phyloP scores from a whole-genome alignment of 1,139 yeast species.

The Yueomyces sp. region DNA sequence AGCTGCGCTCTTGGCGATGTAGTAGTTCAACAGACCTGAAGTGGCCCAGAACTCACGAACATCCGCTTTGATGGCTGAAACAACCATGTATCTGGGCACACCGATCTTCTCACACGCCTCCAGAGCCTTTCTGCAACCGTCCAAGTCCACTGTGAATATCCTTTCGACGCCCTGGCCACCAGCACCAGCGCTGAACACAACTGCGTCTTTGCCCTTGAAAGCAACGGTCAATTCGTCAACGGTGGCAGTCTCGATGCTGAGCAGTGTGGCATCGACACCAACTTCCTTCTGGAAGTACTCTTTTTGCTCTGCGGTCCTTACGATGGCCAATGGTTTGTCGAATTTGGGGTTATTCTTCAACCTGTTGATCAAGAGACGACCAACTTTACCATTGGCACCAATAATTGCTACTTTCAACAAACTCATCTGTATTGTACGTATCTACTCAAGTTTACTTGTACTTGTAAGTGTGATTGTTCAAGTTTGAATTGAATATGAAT shows the following conservation, averaged over 20 bases:
- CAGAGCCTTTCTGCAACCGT: conserved; percentile 46
- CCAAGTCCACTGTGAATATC: conserved; percentile 45
- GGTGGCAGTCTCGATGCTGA: conserved; percentile 28
- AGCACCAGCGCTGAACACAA: conserved; percentile 54
- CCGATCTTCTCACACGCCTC: conserved; percentile 42
- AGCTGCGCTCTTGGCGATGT: conserved; percentile 43
- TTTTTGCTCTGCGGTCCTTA: conserved; percentile 37
- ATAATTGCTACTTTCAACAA: conserved; percentile 31
- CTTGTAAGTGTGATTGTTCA: no score
- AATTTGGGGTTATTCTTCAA: conserved; percentile 12
- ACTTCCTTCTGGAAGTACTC: conserved; percentile 24
- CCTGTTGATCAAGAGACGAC: conserved; percentile 29
- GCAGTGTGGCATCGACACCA: conserved; percentile 29
- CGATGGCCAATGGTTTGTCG: conserved; percentile 34
- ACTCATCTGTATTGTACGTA: background rate
- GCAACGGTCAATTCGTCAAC: conserved; percentile 27
- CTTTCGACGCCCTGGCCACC: conserved; percentile 39
- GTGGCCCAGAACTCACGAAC: conserved; percentile 31
- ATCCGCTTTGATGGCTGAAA: conserved; percentile 46
- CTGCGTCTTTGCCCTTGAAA: conserved; percentile 40
- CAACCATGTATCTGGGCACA: conserved; percentile 37
- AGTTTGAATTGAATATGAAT: no score
- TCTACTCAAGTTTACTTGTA: background rate
- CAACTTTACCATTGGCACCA: conserved; percentile 56
- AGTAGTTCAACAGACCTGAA: conserved; percentile 27